phyloP scores from a whole-genome alignment of 106 monocot genomes.

The Acorus calamus region DNA sequence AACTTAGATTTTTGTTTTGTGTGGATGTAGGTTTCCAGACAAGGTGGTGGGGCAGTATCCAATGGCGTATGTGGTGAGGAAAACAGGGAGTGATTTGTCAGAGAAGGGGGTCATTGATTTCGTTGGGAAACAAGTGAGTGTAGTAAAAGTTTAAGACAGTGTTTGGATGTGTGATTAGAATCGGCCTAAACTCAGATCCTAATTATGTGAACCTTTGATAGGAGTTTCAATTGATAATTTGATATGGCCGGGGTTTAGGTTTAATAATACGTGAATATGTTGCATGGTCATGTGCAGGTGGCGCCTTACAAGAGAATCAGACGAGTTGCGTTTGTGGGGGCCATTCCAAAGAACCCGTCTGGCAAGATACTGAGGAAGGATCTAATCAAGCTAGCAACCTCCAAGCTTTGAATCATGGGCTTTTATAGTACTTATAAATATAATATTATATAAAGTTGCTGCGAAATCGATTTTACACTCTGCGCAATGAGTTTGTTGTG shows the following conservation, averaged over 20 bases:
- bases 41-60: constrained; percentile 66
- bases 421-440: too few relatives aligned
- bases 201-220: too few relatives aligned
- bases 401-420: constrained; percentile 28
- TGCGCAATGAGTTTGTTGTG: too few relatives aligned
- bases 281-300: constrained; percentile 23
- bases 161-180: too few relatives aligned
- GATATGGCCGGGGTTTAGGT: too few relatives aligned
- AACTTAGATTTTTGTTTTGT: not conserved
- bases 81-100: constrained; percentile 25
- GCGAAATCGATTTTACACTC: too few relatives aligned
- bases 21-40: constrained; percentile 58
- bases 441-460: too few relatives aligned
- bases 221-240: too few relatives aligned
- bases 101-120: constrained; percentile 51
- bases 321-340: constrained; percentile 55
- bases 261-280: too few relatives aligned
- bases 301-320: constrained; percentile 88
- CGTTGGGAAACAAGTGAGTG: constrained; percentile 47
- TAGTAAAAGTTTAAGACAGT: not conserved
- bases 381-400: constrained; percentile 73
- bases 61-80: constrained; percentile 87
- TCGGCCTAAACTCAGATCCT: too few relatives aligned
- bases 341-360: constrained; percentile 77
- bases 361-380: constrained; percentile 94